phyloP scores from a whole-genome alignment of 2,329 filamentous ascomycete species.

The Xylariales sp. region DNA sequence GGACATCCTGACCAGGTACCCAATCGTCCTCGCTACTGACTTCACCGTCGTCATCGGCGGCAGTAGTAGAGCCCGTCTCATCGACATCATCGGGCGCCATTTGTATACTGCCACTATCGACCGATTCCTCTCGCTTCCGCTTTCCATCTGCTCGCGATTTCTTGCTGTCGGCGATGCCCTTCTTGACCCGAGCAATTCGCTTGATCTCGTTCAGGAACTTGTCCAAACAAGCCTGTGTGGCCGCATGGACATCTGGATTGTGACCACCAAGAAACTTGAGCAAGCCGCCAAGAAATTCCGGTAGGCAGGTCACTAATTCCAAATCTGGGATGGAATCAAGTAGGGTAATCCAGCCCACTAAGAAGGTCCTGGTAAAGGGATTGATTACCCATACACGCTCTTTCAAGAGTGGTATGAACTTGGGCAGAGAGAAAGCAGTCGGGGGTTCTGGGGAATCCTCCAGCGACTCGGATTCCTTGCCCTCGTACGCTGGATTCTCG shows the following conservation, averaged over 20 bases:
- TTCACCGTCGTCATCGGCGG: conserved; percentile 45
- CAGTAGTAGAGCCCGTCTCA: conserved; percentile 53
- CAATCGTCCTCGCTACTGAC: conserved; percentile 80
- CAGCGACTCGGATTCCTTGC: conserved; percentile 35
- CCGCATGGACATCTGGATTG: conserved; percentile 90
- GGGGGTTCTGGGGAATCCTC: conserved; percentile 50
- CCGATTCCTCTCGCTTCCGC: conserved; percentile 63
- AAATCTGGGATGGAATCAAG: conserved; percentile 95
- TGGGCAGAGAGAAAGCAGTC: conserved; percentile 85
- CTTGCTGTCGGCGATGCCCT: conserved; percentile 82
- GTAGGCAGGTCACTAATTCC: conserved; percentile 87
- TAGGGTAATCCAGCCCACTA: conserved; percentile 93
- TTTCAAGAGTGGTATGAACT: conserved; percentile 88
- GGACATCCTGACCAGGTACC: conserved; percentile 94
- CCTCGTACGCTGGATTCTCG: conserved; percentile 50
- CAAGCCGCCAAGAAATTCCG: conserved; percentile 83
- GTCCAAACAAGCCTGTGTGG: conserved; percentile 83
- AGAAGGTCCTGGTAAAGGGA: conserved; percentile 88
- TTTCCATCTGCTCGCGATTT: conserved; percentile 65
- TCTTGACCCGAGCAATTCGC: conserved; percentile 87
- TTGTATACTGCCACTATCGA: conserved; percentile 60
- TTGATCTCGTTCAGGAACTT: conserved; percentile 91
- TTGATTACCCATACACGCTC: conserved; percentile 93
- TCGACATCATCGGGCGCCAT: conserved; percentile 56
- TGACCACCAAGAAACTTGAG: conserved; percentile 89